Conservation (phyloP, 768 basidiomycete genomes). For the Lentinula lateritia region DNA sequence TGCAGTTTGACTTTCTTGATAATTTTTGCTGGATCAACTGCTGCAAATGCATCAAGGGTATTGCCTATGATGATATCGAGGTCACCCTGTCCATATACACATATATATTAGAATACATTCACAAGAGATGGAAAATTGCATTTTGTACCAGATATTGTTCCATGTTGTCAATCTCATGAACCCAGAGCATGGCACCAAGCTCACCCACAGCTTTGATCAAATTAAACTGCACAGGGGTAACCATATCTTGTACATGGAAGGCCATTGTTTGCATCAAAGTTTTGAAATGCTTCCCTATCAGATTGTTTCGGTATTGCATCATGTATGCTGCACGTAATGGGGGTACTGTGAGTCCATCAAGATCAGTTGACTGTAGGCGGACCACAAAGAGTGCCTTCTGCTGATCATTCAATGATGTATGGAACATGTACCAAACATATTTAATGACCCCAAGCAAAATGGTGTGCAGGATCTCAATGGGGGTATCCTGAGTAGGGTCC, state of each 20-base stretch:
- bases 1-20: slow-evolving; percentile 26
- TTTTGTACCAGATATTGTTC: slow-evolving; percentile 25
- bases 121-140: no score
- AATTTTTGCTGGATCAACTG: slow-evolving; percentile 20
- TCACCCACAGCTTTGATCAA: slow-evolving; percentile 26
- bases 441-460: slow-evolving; percentile 37
- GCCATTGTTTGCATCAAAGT: slow-evolving; percentile 23
- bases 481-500: slow-evolving; percentile 23
- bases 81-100: slow-evolving; percentile 7
- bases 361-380: slow-evolving; percentile 27
- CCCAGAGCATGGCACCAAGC: slow-evolving; percentile 34
- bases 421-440: slow-evolving; percentile 29
- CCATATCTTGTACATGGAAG: slow-evolving; percentile 25
- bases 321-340: slow-evolving; percentile 34
- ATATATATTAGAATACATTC: no score
- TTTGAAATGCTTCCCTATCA: slow-evolving; percentile 39
- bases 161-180: slow-evolving; percentile 30
- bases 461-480: slow-evolving; percentile 40
- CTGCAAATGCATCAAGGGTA: slow-evolving; percentile 16
- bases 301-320: slow-evolving; percentile 34
- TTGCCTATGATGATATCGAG: slow-evolving; percentile 14
- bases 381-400: slow-evolving; percentile 20
- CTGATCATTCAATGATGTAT: slow-evolving; percentile 22
- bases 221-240: slow-evolving; percentile 16
- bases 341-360: slow-evolving; percentile 22